Base-by-base conservation (phyloP, 2,329 filamentous ascomycete genomes). In the Rutstroemia sp. region DNA sequence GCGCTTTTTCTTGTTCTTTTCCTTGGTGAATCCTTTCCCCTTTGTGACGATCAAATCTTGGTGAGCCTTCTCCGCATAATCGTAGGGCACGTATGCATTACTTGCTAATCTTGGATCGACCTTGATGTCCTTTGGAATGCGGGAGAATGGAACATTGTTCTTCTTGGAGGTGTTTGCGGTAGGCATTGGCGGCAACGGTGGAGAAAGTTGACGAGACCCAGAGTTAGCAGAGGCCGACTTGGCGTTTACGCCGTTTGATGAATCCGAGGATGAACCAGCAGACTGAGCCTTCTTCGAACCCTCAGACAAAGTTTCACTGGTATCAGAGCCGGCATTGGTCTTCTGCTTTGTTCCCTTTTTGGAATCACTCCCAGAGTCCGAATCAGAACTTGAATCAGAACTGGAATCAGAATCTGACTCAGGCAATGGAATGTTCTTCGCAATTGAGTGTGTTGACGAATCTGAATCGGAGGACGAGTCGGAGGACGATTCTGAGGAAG, bases 1-100 rank as follows among this genome's bases (percentile, higher is more conserved):
- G 65, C 85, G 80, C 80, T 91, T 92, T 81, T 91, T 94, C 80
- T 99, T 99, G 76, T 99, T 99, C 85, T 99, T 99, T 78, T 97
- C 94, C 79, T 99, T 99, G 59, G 92, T 97, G 75, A 99, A 99
- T 4, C 90, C 91, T 76, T 96, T 97, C 67, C 94, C 94, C 71
- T 87, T 90, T 34, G 92, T 97, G 41, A 96, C 82, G 49, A 91
- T 89, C 61, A 99, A 76, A 70, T 96, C 92, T 64, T 90, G 82
- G 69, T 92, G 89, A 8, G 95, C 95, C 65, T 85, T 85, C 66
- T 94, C 87, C 23, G 92, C 92, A 74, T 97, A 99, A 61, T 88
- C 86, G 71, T 96, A 90, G 21, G 85, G 79, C 10, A 90, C 79
- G 70, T 92, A 97, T 14, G 81, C 82, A 73, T 97, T 96, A 65